These are phyloP conservation scores for Blumeria hordei DNA, from an alignment of 2,329 filamentous ascomycete genomes.

Conservation along the genomic window DNA sequence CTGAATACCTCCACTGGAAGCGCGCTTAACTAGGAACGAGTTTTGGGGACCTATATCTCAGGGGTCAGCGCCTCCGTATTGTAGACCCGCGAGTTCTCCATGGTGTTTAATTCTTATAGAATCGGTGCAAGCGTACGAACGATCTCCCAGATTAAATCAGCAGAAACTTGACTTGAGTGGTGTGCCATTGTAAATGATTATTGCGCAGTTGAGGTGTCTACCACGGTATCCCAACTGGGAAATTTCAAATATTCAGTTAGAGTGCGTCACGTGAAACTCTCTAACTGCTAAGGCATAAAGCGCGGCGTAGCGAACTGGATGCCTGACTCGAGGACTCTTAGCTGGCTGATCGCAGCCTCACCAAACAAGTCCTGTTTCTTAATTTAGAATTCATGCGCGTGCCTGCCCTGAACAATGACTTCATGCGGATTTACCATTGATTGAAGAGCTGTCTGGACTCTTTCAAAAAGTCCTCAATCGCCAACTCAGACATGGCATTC, in stretches of 20 bases:
- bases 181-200: constrained; percentile 17
- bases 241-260: too few species aligned
- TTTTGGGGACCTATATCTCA: constrained; percentile 50
- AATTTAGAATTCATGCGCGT: too few species aligned
- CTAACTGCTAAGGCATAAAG: too few species aligned
- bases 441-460: background rate
- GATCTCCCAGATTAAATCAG: constrained; percentile 86
- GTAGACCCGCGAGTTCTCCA: too few species aligned
- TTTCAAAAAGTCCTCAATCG: constrained; percentile 5
- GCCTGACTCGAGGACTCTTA: too few species aligned
- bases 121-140: constrained; percentile 44
- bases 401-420: too few species aligned
- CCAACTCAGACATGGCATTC: constrained; percentile 39
- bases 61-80: background rate
- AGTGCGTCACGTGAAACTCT: too few species aligned
- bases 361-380: too few species aligned
- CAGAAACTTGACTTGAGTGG: constrained; percentile 51
- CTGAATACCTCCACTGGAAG: constrained; percentile 50
- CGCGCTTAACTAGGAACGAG: constrained; percentile 80
- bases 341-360: too few species aligned
- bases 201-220: background rate
- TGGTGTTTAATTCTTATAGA: background rate
- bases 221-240: too few species aligned
- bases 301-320: too few species aligned
- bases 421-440: too few species aligned